These are phyloP conservation scores for Penicillium verhagenii DNA, from an alignment of 495 filamentous ascomycete genomes.

Conservation along the genomic window DNA sequence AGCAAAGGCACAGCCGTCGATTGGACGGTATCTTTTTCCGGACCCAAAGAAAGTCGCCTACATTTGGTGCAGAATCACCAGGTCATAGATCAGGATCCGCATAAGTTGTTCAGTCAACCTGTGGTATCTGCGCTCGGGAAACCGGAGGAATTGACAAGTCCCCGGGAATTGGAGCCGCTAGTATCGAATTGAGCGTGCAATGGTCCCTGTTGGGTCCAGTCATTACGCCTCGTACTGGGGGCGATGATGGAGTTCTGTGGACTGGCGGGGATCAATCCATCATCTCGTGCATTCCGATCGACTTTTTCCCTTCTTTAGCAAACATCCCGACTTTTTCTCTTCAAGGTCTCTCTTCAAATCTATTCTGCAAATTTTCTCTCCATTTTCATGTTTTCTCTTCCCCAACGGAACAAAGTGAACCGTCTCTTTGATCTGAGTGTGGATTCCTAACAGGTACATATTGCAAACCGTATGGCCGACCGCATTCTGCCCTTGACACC, in stretches of 20 bases:
- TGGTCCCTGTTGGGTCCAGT: background rate
- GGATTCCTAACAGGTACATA: background rate
- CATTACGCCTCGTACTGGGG: background rate
- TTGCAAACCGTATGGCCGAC: constrained; percentile 15
- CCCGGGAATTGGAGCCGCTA: background rate
- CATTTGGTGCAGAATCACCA: background rate
- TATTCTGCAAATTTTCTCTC: background rate
- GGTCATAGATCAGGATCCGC: background rate
- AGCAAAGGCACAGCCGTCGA: background rate
- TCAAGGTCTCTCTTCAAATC: background rate
- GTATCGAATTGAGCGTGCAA: background rate
- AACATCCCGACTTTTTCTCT: background rate
- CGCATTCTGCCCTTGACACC: constrained; percentile 4
- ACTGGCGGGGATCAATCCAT: background rate
- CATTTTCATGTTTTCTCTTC: background rate
- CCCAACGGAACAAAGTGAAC: too few relatives aligned
- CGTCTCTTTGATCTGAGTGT: background rate
- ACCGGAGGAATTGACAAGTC: background rate
- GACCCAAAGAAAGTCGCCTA: background rate
- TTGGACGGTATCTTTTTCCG: background rate
- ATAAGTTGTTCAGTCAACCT: background rate
- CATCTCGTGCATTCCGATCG: background rate
- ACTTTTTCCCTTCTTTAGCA: background rate
- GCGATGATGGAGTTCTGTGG: background rate
- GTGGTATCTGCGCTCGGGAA: background rate